Conservation (phyloP, 495 filamentous ascomycete genomes). For the Collariella sp. region DNA sequence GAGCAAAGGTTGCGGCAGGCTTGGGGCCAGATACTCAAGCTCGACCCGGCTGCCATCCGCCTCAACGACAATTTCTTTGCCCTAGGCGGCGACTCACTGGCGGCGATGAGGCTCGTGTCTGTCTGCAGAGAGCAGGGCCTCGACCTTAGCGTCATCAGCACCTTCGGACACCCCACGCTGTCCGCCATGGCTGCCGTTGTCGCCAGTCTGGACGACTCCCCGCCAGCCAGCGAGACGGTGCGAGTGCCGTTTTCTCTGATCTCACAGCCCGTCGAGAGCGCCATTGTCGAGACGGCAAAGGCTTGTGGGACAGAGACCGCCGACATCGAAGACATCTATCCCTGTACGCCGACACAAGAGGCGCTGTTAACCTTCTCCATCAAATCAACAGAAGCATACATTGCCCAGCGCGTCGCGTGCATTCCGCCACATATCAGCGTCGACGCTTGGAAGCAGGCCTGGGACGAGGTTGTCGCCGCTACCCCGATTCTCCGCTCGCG, state of each 20-base stretch:
- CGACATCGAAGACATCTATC: constrained; percentile 49
- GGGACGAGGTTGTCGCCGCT: constrained; percentile 41
- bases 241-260: constrained; percentile 14
- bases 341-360: constrained; percentile 58
- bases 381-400: constrained; percentile 45
- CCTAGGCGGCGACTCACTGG: constrained; percentile 26
- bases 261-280: background rate
- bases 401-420: constrained; percentile 41
- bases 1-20: constrained; percentile 10
- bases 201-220: background rate
- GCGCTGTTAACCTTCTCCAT: constrained; percentile 45
- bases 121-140: constrained; percentile 13
- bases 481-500: constrained; percentile 49
- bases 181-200: constrained; percentile 17
- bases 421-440: constrained; percentile 39
- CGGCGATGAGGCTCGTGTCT: constrained; percentile 26
- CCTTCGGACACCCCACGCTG: constrained; percentile 16
- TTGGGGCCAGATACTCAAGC: constrained; percentile 9
- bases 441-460: constrained; percentile 44
- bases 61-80: constrained; percentile 25
- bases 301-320: constrained; percentile 36
- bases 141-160: constrained; percentile 16
- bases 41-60: constrained; percentile 10
- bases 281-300: constrained; percentile 31
- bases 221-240: background rate